phyloP scores from a whole-genome alignment of 805 yeast genomes.

The Metschnikowia noctiluminum region DNA sequence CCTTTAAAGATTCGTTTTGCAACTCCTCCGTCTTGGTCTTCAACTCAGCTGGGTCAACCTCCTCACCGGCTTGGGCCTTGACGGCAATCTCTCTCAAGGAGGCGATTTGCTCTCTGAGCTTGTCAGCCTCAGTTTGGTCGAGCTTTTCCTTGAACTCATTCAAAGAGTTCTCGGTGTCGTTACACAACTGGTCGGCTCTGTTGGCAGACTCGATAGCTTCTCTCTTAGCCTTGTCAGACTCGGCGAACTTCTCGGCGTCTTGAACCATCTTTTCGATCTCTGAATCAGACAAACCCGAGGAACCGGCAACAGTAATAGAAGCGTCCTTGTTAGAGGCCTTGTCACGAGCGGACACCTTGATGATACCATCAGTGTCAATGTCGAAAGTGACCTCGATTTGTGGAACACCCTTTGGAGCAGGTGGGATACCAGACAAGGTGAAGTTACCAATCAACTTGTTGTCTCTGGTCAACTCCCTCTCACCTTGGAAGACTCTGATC shows the following conservation, averaged over 20 bases:
- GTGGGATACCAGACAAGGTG: conserved; percentile 91
- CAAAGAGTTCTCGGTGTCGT: conserved; percentile 47
- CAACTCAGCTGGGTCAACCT: conserved; percentile 59
- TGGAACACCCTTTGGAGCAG: conserved; percentile 93
- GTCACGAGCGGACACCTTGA: conserved; percentile 92
- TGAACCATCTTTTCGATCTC: conserved; percentile 90
- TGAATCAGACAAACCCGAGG: conserved; percentile 85
- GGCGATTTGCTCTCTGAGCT: conserved; percentile 30
- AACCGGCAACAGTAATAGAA: conserved; percentile 93
- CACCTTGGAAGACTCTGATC: conserved; percentile 99
- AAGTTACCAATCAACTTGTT: conserved; percentile 97
- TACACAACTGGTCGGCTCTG: conserved; percentile 76
- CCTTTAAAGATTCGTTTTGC: conserved; percentile 70
- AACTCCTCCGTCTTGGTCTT: conserved; percentile 72
- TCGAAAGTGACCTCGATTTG: conserved; percentile 94
- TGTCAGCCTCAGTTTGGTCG: conserved; percentile 45
- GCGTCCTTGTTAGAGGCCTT: conserved; percentile 92
- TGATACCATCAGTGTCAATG: conserved; percentile 96
- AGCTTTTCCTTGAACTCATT: conserved; percentile 47
- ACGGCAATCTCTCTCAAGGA: conserved; percentile 57
- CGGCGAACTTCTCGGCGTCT: conserved; percentile 87
- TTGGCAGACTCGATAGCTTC: conserved; percentile 82
- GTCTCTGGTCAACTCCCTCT: conserved; percentile 96
- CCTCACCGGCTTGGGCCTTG: conserved; percentile 61
- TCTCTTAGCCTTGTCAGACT: conserved; percentile 82